phyloP scores from a whole-genome alignment of 106 monocot genomes.

The Platanthera zijinensis region DNA sequence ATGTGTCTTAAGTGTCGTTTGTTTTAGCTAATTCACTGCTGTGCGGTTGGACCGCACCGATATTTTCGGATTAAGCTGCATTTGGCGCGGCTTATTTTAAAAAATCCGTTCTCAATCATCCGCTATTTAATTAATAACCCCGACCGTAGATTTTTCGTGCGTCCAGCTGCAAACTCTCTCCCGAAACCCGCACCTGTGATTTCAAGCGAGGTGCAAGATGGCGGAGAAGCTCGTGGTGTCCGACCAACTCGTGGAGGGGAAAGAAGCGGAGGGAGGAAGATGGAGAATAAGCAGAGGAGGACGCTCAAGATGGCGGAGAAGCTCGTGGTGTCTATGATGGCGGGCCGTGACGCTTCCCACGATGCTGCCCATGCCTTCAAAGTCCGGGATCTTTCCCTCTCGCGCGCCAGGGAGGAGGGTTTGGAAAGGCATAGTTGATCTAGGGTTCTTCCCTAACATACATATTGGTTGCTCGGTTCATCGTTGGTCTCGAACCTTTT shows the following conservation, averaged over 20 bases:
- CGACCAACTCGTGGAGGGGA: not conserved
- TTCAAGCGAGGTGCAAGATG: too few relatives aligned
- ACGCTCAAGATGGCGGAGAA: slow-evolving; percentile 54
- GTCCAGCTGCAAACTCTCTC: too few relatives aligned
- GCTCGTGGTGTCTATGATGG: slow-evolving; percentile 56
- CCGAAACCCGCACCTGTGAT: too few relatives aligned
- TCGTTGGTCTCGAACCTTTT: not conserved
- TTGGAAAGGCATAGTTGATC: slow-evolving; percentile 4
- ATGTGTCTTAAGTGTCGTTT: too few relatives aligned
- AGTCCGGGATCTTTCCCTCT: slow-evolving; percentile 84
- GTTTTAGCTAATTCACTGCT: too few relatives aligned
- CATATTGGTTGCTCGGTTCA: not conserved
- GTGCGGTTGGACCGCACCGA: too few relatives aligned
- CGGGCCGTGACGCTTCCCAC: slow-evolving; percentile 83
- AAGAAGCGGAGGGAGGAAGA: slow-evolving; percentile 13
- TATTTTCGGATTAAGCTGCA: too few relatives aligned
- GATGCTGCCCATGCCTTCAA: slow-evolving; percentile 82
- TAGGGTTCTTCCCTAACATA: not conserved
- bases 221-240: too few relatives aligned
- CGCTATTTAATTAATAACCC: too few relatives aligned
- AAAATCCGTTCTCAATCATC: too few relatives aligned
- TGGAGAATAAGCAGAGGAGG: slow-evolving; percentile 18
- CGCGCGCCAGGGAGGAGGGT: slow-evolving; percentile 67
- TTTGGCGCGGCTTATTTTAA: too few relatives aligned
- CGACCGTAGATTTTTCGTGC: too few relatives aligned